Percentiles rank a stretch among this genome's conserved stretches.
phyloP scores from a whole-genome alignment of 1,284 basidiomycete species.

The Inonotus obliquus region DNA sequence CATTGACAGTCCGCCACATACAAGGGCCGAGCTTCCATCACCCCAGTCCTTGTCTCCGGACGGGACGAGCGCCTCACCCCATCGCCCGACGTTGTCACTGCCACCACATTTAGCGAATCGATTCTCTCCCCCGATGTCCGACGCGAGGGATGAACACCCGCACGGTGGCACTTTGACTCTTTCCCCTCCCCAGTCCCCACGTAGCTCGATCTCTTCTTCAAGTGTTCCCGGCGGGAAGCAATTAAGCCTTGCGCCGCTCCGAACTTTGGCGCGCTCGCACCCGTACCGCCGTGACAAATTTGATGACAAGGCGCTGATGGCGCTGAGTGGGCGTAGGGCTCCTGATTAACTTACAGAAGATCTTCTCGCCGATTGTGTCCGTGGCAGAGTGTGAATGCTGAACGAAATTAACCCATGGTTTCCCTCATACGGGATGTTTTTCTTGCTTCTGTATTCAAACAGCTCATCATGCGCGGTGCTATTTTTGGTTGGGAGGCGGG shows the following conservation, averaged over 20 bases:
- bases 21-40: conserved; percentile 14
- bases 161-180: background rate
- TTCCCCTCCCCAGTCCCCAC: conserved; percentile 9
- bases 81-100: conserved; percentile 7
- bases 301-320: conserved; percentile 52
- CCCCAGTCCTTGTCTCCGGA: conserved; percentile 3
- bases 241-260: conserved; percentile 49
- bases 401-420: background rate
- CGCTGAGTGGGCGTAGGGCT: conserved; percentile 12
- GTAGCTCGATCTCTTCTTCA: conserved; percentile 11
- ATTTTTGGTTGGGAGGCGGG: background rate
- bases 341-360: background rate
- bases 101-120: conserved; percentile 7
- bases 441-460: background rate
- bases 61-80: conserved; percentile 6
- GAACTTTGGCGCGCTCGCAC: conserved; percentile 46
- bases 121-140: conserved; percentile 13
- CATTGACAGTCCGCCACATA: conserved; percentile 27
- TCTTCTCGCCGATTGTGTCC: background rate
- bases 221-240: conserved; percentile 13
- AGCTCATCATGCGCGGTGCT: background rate
- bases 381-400: background rate
- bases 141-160: conserved; percentile 14
- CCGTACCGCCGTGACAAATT: conserved; percentile 56
- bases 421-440: background rate